Evolutionary conservation across 306 rosid species (phyloP).

Genomic region (Albizia julibrissin): DNA sequence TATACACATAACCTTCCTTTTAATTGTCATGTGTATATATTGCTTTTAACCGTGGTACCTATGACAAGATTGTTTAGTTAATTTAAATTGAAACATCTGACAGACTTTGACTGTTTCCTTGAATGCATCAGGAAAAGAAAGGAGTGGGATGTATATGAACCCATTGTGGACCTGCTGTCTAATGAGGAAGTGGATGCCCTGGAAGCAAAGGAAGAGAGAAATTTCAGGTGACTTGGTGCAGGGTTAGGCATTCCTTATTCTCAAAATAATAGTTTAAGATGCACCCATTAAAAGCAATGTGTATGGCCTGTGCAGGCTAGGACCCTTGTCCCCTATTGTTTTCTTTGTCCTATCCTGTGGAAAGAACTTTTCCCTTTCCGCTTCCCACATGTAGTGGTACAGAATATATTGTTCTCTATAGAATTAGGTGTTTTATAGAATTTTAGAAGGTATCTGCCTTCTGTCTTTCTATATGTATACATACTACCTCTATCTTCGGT

Average conservation of each 20-base stretch:
- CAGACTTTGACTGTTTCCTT: slow-evolving; percentile 28
- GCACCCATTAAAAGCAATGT: neutral
- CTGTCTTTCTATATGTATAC: too few relatives aligned
- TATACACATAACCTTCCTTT: neutral
- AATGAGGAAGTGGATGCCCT: slow-evolving; percentile 94
- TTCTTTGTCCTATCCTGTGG: neutral
- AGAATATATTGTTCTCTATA: neutral
- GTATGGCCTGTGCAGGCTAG: neutral
- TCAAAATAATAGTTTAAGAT: neutral
- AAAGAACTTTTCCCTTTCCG: neutral
- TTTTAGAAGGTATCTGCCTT: neutral
- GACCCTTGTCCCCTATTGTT: neutral
- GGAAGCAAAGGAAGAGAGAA: slow-evolving; percentile 91
- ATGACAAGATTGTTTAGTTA: neutral
- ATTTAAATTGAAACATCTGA: slow-evolving; percentile 23
- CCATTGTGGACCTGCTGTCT: slow-evolving; percentile 88
- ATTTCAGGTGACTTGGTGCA: slow-evolving; percentile 45
- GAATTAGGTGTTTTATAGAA: neutral
- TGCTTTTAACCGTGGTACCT: neutral
- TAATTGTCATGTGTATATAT: slow-evolving; percentile 9
- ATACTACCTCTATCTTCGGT: too few relatives aligned
- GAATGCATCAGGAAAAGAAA: slow-evolving; percentile 85
- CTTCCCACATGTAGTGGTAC: neutral
- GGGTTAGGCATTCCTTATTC: slow-evolving; percentile 5
- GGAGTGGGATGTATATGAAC: slow-evolving; percentile 93